These are phyloP conservation scores for Pseudogymnoascus sp. DNA, from an alignment of 2,329 filamentous ascomycete species.

Conservation along the genomic window DNA sequence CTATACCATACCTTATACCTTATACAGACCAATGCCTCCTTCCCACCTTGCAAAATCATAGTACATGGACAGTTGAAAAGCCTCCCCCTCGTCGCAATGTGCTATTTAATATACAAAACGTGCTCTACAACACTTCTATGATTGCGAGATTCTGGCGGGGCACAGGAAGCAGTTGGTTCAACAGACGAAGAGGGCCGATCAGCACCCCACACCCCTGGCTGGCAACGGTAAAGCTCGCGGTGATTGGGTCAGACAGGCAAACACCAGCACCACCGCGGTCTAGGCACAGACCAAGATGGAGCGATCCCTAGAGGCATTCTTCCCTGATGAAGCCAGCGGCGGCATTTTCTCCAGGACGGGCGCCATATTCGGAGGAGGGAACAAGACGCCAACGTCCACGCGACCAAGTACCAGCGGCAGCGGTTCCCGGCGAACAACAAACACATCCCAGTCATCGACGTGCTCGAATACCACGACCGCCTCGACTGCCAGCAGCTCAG, in stretches of 20 bases:
- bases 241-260: slow-evolving; percentile 3
- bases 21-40: not conserved
- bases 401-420: slow-evolving; percentile 24
- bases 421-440: slow-evolving; percentile 16
- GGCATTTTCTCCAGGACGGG: slow-evolving; percentile 13
- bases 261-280: slow-evolving; percentile 3
- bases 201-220: not conserved
- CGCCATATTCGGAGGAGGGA: slow-evolving; percentile 16
- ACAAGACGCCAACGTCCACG: slow-evolving; percentile 23
- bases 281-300: slow-evolving; percentile 9
- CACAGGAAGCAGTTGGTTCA: not conserved
- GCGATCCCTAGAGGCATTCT: slow-evolving; percentile 8
- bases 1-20: not conserved
- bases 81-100: not conserved
- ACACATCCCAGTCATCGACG: slow-evolving; percentile 19
- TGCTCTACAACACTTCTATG: not conserved
- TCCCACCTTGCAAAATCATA: not conserved
- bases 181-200: not conserved
- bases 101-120: not conserved
- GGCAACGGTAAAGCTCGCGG: not conserved
- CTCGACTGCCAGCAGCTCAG: slow-evolving; percentile 38
- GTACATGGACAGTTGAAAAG: not conserved
- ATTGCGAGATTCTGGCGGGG: slow-evolving; percentile 6
- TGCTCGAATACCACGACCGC: slow-evolving; percentile 12
- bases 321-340: not conserved